Base-by-base conservation (phyloP, 306 rosid genomes). In the Cucurbita maxima region DNA sequence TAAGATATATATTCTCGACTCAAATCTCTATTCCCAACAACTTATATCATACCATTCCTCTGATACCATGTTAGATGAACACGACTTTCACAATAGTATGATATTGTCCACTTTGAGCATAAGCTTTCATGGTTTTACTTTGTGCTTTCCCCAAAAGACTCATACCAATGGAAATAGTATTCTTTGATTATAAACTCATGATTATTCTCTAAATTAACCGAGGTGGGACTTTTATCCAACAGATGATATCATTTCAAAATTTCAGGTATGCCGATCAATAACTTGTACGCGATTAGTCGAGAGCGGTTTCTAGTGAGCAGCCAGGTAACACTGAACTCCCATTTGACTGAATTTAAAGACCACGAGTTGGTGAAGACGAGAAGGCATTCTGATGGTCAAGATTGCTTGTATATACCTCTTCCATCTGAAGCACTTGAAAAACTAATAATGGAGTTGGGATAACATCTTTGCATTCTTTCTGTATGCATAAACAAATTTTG, bases 371-470 rank as follows among this genome's bases (percentile, higher is more conserved):
- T 94, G 58, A 94, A 94, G 84, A 87, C 81, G 48, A 86, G 82
- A 85, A 86, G 89, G 83, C 79, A 89, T 77, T 78, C 96, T n/a
- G 96, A 94, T 54, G 98, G 97, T 54, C 97, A 89, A 81, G 97
- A 94, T 82, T 94, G 91, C 76, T 75, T 88, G 82, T 74, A 56
- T 79, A 83, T 88, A 48, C 89, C 89, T 55, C 88, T 86, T 66
- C 44, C 85, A 3, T 64, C 87, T 52, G 98, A 94, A 80, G 96
- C 97, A 54, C 95, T 94, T 62, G 87, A 84, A 77, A 90, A 89
- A 72, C 84, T 90, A 48, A 47, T 86, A 63, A 71, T 70, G 38
- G 97, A 89, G 76, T 81, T 88, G 69, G 81, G 62, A 79, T 80
- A 77, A 37, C 69, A 67, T 56, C 53, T 59, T 58, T 0, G 19